A percentile compares a stretch with the other conserved stretches of the same genome.
Evolutionary conservation across 768 basidiomycete species (phyloP).

Genomic region (Tulasnella sp.): DNA sequence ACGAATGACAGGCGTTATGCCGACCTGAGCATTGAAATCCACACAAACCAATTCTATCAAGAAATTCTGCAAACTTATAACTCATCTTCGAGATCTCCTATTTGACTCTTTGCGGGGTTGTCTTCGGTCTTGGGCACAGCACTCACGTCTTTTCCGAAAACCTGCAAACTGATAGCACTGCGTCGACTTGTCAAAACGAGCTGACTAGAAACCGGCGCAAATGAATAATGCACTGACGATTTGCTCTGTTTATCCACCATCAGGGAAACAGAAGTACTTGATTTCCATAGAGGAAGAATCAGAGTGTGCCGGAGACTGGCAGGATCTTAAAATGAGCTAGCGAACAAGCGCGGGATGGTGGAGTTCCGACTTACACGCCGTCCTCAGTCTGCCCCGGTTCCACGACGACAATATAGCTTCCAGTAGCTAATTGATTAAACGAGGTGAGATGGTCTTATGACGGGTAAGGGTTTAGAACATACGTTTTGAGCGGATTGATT

Average conservation of each 20-base stretch:
- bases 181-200: neutral
- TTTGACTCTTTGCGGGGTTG: neutral
- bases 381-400: conserved; percentile 56
- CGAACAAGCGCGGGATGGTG: conserved; percentile 18
- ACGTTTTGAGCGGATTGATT: conserved; percentile 59
- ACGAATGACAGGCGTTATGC: neutral
- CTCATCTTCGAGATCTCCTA: neutral
- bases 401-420: conserved; percentile 76
- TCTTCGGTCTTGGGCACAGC: neutral
- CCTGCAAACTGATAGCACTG: conserved; percentile 1
- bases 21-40: neutral
- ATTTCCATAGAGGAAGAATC: conserved; percentile 95
- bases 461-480: conserved; percentile 40
- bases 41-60: neutral
- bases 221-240: conserved; percentile 56
- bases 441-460: conserved; percentile 19
- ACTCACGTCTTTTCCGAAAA: conserved; percentile 4
- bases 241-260: conserved; percentile 99
- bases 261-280: conserved; percentile 78
- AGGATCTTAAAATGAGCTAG: conserved; percentile 20
- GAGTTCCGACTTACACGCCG: conserved; percentile 53
- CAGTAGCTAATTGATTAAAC: conserved; percentile 52
- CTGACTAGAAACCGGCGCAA: neutral
- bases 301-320: conserved; percentile 74
- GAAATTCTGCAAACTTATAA: neutral